Conservation (phyloP, 2,329 filamentous ascomycete genomes). For the Allantophomopsis cytisporea region DNA sequence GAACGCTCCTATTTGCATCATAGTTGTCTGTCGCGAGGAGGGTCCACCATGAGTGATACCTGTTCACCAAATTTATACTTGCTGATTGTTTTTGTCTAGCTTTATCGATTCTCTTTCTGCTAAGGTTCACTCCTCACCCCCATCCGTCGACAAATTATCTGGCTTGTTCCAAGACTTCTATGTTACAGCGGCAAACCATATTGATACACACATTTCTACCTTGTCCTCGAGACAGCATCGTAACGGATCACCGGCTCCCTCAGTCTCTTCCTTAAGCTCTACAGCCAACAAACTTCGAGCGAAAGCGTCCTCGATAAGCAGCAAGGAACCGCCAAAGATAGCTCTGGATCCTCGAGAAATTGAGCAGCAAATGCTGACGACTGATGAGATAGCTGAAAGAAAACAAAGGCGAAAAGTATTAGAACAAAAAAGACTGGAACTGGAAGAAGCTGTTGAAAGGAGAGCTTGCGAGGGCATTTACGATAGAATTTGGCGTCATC, state of each 20-base stretch:
- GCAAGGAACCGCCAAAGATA: slow-evolving; percentile 34
- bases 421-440: slow-evolving; percentile 59
- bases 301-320: slow-evolving; percentile 38
- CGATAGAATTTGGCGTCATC: slow-evolving; percentile 78
- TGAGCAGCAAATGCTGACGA: slow-evolving; percentile 81
- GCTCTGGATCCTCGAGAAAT: slow-evolving; percentile 19
- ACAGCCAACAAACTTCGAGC: slow-evolving; percentile 40
- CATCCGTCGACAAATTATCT: slow-evolving; percentile 70
- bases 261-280: slow-evolving; percentile 39
- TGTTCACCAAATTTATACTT: too few relatives aligned
- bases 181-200: slow-evolving; percentile 62
- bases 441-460: slow-evolving; percentile 88
- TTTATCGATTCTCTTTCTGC: slow-evolving; percentile 85
- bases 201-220: slow-evolving; percentile 74
- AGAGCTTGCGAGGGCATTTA: slow-evolving; percentile 78
- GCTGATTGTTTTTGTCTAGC: slow-evolving; percentile 27
- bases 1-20: slow-evolving; percentile 2
- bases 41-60: too few relatives aligned
- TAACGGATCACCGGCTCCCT: slow-evolving; percentile 41
- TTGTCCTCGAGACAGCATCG: slow-evolving; percentile 64
- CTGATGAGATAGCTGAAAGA: slow-evolving; percentile 67
- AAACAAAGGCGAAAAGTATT: slow-evolving; percentile 67
- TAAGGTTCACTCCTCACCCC: slow-evolving; percentile 73
- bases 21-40: slow-evolving; percentile 4
- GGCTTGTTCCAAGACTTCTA: slow-evolving; percentile 96